Evolutionary conservation across 768 basidiomycete genomes (phyloP).

Genomic region (Floccularia luteovirens): DNA sequence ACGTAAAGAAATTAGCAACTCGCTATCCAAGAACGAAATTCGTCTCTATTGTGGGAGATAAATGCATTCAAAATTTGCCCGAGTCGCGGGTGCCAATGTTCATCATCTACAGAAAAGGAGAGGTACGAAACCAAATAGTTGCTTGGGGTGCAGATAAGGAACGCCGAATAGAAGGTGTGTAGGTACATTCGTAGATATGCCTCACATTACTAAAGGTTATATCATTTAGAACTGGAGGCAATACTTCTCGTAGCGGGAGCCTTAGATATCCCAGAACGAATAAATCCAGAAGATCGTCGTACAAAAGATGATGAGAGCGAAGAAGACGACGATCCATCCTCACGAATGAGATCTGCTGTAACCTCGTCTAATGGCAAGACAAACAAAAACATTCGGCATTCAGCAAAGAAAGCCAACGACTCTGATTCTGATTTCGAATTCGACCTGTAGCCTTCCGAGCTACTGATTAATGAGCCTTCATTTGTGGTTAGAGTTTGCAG

Average conservation of each 20-base stretch:
- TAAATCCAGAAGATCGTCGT: slow-evolving; percentile 16
- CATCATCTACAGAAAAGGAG: slow-evolving; percentile 89
- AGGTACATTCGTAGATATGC: slow-evolving; percentile 3
- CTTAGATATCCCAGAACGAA: slow-evolving; percentile 49
- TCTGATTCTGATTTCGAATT: slow-evolving; percentile 80
- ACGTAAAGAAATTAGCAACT: slow-evolving; percentile 67
- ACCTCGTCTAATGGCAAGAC: slow-evolving; percentile 46
- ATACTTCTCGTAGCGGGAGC: slow-evolving; percentile 58
- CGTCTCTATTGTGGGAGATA: slow-evolving; percentile 89
- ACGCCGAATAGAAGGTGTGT: slow-evolving; percentile 67
- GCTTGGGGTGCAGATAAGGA: slow-evolving; percentile 81
- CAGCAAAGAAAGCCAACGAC: slow-evolving; percentile 31
- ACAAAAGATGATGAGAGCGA: slow-evolving; percentile 33
- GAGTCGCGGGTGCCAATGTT: slow-evolving; percentile 88
- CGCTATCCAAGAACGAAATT: slow-evolving; percentile 91
- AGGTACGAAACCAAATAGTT: slow-evolving; percentile 78
- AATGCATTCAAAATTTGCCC: slow-evolving; percentile 95
- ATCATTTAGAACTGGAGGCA: slow-evolving; percentile 56
- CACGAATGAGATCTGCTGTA: slow-evolving; percentile 47
- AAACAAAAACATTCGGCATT: slow-evolving; percentile 48
- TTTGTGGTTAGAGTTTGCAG: too few species aligned
- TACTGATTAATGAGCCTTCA: too few species aligned
- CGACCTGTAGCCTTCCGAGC: too few species aligned
- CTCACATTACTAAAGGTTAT: slow-evolving; percentile 1
- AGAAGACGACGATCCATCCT: slow-evolving; percentile 41